phyloP scores from a whole-genome alignment of 148 eudicot genomes.

The Gaultheria prostrata region DNA sequence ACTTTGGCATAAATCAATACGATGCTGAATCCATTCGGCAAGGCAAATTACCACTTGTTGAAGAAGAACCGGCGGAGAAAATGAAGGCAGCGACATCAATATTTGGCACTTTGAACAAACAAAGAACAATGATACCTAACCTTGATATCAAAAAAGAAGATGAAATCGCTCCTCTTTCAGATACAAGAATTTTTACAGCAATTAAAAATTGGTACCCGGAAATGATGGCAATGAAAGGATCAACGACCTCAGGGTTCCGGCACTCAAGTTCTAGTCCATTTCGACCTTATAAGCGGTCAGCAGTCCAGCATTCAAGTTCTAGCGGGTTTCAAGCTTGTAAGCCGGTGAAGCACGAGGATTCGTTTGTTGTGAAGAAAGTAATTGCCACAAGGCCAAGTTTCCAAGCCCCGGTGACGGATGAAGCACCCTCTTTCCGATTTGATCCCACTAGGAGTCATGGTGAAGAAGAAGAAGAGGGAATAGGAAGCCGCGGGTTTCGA shows the following conservation, averaged over 20 bases:
- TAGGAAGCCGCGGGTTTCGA: not conserved
- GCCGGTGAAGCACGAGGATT: not conserved
- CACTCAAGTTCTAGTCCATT: constrained; percentile 6
- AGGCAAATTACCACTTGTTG: not conserved
- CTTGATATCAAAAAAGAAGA: not conserved
- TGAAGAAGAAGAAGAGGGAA: not conserved
- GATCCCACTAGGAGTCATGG: not conserved
- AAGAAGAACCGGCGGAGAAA: not conserved
- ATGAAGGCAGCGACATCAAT: not conserved
- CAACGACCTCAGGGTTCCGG: not conserved
- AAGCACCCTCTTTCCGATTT: not conserved
- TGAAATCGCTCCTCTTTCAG: not conserved
- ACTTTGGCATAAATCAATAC: not conserved
- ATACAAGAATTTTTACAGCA: not conserved
- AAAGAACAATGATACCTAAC: not conserved
- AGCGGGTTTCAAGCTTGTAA: not conserved
- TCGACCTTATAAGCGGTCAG: not conserved
- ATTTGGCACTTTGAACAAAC: not conserved
- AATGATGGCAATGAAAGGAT: not conserved
- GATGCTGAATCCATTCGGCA: not conserved
- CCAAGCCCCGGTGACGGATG: not conserved
- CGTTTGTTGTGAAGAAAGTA: not conserved
- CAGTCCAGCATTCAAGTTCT: not conserved
- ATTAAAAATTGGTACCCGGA: not conserved
- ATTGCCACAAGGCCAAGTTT: not conserved